Conservation (phyloP, 139 green algal species). For the Micractinium conductrix region DNA sequence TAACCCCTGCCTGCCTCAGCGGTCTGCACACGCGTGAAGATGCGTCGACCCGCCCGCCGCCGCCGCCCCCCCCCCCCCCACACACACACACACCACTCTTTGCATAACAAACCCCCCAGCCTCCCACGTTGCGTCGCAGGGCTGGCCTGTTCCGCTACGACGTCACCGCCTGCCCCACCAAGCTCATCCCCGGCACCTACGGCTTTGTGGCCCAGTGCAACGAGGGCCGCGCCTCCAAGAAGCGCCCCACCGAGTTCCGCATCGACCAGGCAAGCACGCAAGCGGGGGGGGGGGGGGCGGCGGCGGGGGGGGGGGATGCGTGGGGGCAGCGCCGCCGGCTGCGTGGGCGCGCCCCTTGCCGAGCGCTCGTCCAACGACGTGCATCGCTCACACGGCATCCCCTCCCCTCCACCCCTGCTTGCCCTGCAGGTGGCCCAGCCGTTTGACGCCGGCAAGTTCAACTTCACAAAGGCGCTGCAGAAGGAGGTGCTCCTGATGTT, state of each 20-base stretch:
- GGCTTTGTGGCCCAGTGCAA: constrained; percentile 97
- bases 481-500: constrained; percentile 96
- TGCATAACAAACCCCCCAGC: too few species aligned
- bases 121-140: too few species aligned
- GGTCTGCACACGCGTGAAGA: too few species aligned
- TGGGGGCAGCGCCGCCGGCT: not conserved
- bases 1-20: too few species aligned
- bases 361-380: too few species aligned
- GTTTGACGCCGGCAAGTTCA: constrained; percentile 97
- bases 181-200: constrained; percentile 80
- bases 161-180: constrained; percentile 89
- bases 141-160: constrained; percentile 91
- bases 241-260: constrained; percentile 96
- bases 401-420: not conserved
- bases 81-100: too few species aligned
- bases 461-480: constrained; percentile 96
- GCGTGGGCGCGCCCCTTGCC: not conserved
- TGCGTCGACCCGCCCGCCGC: too few species aligned
- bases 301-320: not conserved
- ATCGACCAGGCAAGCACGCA: constrained; percentile 80
- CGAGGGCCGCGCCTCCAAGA: constrained; percentile 94
- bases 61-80: too few species aligned
- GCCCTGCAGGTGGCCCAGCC: constrained; percentile 71
- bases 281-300: not conserved
- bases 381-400: not conserved